Evolutionary conservation across 345 rosid genomes (phyloP), one percentile per base, ranked within the genome.

Genomic region (Eucalyptus virginea): DNA sequence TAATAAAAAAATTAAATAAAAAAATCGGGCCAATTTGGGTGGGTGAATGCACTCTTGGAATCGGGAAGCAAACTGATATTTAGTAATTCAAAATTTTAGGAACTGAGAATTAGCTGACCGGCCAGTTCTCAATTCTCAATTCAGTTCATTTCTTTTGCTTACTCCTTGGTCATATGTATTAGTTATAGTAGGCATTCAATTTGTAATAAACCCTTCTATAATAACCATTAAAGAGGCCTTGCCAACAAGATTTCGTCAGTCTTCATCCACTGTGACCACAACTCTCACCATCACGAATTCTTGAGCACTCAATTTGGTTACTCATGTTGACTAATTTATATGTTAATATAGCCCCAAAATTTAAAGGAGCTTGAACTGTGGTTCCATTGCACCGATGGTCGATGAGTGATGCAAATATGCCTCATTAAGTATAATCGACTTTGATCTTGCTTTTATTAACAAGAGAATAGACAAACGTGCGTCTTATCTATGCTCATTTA

Each of bases 101-200:
- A 24, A 24, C 0, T 23, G 62, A 21, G 58, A 52, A 52, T 52
- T 0, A 0, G 26, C 11, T 52, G 0, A 52, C 0, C 5, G 5
- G 0, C 5, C n/a, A n/a, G n/a, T n/a, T n/a, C n/a, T n/a, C 11
- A 21, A 5, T 52, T 52, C 26, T 52, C 5, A 52, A 1, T 52
- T 56, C 30, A 23, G 3, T 24, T 11, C 30, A 24, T 23, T 56
- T 56, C 62, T 56, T 56, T 56, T 56, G 13, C 62, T 56, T 24
- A 56, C 6, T 11, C 6, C 30, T 56, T 9, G 77, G 77, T 65
- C 77, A n/a, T 18, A 65, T 65, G 2, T n/a, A n/a, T 65, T 65
- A 65, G 3, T 3, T 65, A 65, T 65, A 65, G 77, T 65, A 65
- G 37, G 34, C 37, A 65, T 8, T 65, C 77, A 65, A 65, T 65